Base-by-base conservation (phyloP, 192 early-diverging fungal genomes). In the Coemansia sp. region DNA sequence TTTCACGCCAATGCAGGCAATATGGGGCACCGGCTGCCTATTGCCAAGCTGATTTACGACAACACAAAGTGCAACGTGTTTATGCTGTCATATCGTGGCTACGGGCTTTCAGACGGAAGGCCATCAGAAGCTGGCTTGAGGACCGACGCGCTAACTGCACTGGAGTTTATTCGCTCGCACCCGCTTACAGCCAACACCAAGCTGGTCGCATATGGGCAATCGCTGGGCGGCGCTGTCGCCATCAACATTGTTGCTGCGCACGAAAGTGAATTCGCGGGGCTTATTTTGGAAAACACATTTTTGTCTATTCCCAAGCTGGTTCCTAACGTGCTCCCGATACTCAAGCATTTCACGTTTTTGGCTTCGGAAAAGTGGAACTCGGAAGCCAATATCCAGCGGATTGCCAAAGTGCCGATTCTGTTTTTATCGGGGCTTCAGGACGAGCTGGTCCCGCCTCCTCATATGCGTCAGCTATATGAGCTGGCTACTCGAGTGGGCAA, bases 1-100 rank as follows among this genome's bases (percentile, higher is more conserved):
- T 90, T 89, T 52, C 96, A 99, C 63, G 94, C 94, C 23, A 99
- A 99, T 60, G 97, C 97, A 15, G 97, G 97, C 26, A 99, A 99
- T 68, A 93, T 97, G 89, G 96, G 97, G 36, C 95, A 99, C 66
- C 82, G 97, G 12, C 79, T 99, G 50, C 94, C 94, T 6, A 91
- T 97, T 45, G 93, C 94, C 18, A 80, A 84, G 50, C 66, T 86
- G 3, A 77, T 97, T 48, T 80, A 89, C 59, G 61, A 77, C 19
- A 65, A 68, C 19, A 81, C 83, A 33, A 74, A 80, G 16, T 86
- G 83, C 75, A 98, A 99, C 73, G 86, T 99, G 12, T 87, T 95
- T 50, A 92, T 99, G 91, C 80, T 98, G 15, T 96, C 94, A n/a
- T 99, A 99, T 55, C 82, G 97, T 59, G 95, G 97, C 35, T 97